Evolutionary conservation across 2,329 filamentous ascomycete species (phyloP).

Genomic region (Cladophialophora bantiana): DNA sequence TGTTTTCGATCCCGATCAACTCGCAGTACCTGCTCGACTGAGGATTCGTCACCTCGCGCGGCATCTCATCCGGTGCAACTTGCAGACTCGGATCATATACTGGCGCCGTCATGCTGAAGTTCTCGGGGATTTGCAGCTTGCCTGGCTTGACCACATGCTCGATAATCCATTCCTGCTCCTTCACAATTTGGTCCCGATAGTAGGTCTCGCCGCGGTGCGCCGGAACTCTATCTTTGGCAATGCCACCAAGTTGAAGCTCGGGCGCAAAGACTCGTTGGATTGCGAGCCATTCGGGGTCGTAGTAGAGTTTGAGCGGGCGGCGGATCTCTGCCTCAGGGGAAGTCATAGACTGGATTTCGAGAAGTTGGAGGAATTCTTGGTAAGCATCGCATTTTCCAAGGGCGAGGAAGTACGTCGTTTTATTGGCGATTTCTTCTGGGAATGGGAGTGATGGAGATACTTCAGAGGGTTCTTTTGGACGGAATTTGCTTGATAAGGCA

Average conservation of each 20-base stretch:
- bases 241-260: slow-evolving; percentile 70
- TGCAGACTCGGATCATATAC: slow-evolving; percentile 67
- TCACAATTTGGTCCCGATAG: slow-evolving; percentile 72
- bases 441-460: slow-evolving; percentile 66
- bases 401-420: slow-evolving; percentile 80
- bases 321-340: slow-evolving; percentile 41
- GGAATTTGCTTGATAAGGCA: slow-evolving; percentile 68
- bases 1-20: slow-evolving; percentile 77
- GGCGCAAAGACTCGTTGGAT: slow-evolving; percentile 83
- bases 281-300: slow-evolving; percentile 94
- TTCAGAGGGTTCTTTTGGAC: slow-evolving; percentile 49
- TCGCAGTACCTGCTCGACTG: slow-evolving; percentile 85
- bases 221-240: slow-evolving; percentile 61
- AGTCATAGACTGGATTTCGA: slow-evolving; percentile 65
- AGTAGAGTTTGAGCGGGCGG: slow-evolving; percentile 69
- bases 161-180: slow-evolving; percentile 79
- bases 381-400: slow-evolving; percentile 88
- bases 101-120: slow-evolving; percentile 80
- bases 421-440: slow-evolving; percentile 77
- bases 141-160: slow-evolving; percentile 70
- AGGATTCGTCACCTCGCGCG: slow-evolving; percentile 82
- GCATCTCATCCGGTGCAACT: slow-evolving; percentile 67
- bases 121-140: slow-evolving; percentile 74
- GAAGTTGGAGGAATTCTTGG: slow-evolving; percentile 81
- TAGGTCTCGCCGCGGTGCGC: slow-evolving; percentile 70